Base-by-base conservation (phyloP, 1,139 yeast species). In the Saccharomyces pastorianus region DNA sequence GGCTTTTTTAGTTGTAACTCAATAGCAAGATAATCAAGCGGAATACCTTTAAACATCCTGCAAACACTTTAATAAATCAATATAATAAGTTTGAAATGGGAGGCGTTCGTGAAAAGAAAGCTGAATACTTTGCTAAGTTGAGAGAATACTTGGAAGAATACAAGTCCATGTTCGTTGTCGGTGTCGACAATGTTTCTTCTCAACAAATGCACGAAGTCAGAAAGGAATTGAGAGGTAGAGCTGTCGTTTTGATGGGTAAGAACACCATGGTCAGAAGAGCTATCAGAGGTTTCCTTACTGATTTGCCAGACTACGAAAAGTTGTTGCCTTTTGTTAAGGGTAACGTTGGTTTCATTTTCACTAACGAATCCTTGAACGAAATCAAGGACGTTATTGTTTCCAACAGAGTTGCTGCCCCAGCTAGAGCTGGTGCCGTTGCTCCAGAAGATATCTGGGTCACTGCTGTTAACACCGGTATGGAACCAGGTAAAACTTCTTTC, bases 181-280 rank as follows among this genome's bases (percentile, higher is more conserved):
- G 98, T 80, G 97, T 93, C 70, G 99, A 93, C 83, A 93, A 93
- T 84, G 99, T 93, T 75, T 89, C 98, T 68, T 93, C 99, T 71
- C 99, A 93, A 83, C 99, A 93, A 78, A 91, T 93, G 97, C 99
- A 93, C 83, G 96, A 93, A 84, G 85, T 90, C 81, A 91, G 99
- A 86, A 90, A 87, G 84, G 79, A 89, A 65, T 85, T 95, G 73
- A 90, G 99, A 82, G 89, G 90, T 65, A 86, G 84, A 59, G 99
- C 93, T 72, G 93, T 87, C 67, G 91, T 95, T 66, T 82, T 93
- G 74, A 93, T 95, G 98, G 99, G 99, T 84, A 93, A 93, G 88
- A 93, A 93, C 96, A 95, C 99, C 84, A 91, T 95, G 98, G 96
- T 95, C 69, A 90, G 99, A 84, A 91, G 99, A 83, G 99, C 99